Base-by-base conservation (phyloP, 345 rosid genomes). In the Gossypium australe region DNA sequence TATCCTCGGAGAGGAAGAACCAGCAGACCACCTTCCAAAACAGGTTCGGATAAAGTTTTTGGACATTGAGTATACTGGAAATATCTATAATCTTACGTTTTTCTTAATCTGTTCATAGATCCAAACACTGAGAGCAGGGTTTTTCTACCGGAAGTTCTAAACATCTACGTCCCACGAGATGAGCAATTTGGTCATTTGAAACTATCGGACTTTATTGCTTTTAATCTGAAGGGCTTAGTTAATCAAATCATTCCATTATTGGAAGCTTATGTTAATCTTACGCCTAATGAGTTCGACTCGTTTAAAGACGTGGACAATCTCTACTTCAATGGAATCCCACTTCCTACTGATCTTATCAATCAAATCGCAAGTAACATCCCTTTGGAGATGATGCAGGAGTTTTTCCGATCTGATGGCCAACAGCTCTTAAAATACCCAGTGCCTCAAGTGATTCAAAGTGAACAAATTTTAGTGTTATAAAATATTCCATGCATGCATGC, bases 1-100 rank as follows among this genome's bases (percentile, higher is more conserved):
- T 92, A 92, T 77, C 97, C 97, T 63, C 89, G 97, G 8, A 86
- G 96, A 58, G 88, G 86, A 66, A 81, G 96, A 82, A 92, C 97
- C 22, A 83, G 96, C 49, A 73, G 97, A 22, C 64, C 82, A 58
- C 89, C 86, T 6, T 72, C 82, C 6, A 61, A 29, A 48, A 38
- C 76, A 83, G 89, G 91, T 85, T 16, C 43, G 77, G 7, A 20
- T 67, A 11, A 6, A 18, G 3, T 4, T 18, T 34, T 17, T 67
- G 57, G 18, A 52, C 20, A 52, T 16, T 52, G 94, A 92, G 71
- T 89, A 92, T 72, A 85, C 92, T 24, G 98, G 93, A 7, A 34
- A 34, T 34, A 34, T 34, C 41, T 5, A 34, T 34, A 34, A 34
- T 34, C 41, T 34, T 34, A 34, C 41, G 41, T 34, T 56, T 67